Percentiles rank a stretch among this genome's conserved stretches.
These are phyloP conservation scores for Meyerozyma smithsonii DNA, from an alignment of 1,139 yeast genomes.

Conservation along the genomic window DNA sequence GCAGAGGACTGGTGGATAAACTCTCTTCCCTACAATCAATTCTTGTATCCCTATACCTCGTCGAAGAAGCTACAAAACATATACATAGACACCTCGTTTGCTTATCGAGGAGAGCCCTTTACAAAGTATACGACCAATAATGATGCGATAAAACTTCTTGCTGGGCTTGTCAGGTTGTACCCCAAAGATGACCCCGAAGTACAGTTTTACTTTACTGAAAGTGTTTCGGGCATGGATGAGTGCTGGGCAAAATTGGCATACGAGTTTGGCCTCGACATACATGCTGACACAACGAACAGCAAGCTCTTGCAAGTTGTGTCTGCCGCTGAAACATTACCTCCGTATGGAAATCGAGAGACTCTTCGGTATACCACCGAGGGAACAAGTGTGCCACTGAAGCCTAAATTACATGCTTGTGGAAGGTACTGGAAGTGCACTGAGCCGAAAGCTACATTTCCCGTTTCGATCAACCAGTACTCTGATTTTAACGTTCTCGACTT, in stretches of 20 bases:
- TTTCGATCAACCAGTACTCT: constrained; percentile 35
- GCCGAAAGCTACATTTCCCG: constrained; percentile 11
- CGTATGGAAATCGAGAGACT: background rate
- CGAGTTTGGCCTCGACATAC: background rate
- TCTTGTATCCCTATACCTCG: constrained; percentile 39
- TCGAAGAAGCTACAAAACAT: constrained; percentile 39
- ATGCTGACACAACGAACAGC: background rate
- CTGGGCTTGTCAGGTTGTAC: constrained; percentile 33
- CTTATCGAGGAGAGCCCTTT: constrained; percentile 46
- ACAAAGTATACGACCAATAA: constrained; percentile 39
- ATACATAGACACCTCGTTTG: constrained; percentile 57
- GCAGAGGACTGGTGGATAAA: constrained; percentile 55
- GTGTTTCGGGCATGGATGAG: constrained; percentile 53
- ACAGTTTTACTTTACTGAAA: constrained; percentile 36
- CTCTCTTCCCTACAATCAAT: constrained; percentile 31
- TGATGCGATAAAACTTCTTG: constrained; percentile 35
- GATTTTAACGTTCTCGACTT: constrained; percentile 35
- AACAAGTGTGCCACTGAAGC: background rate
- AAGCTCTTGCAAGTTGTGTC: background rate
- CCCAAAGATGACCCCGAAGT: constrained; percentile 39
- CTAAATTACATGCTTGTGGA: constrained; percentile 27
- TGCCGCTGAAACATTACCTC: background rate
- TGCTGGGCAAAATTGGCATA: constrained; percentile 41
- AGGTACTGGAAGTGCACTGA: constrained; percentile 9
- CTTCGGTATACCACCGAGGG: background rate